A percentile compares a stretch with the other conserved stretches of the same genome.
These are phyloP conservation scores for Cutaneotrichosporon spelunceum DNA, from an alignment of 1,284 basidiomycete species.

Conservation along the genomic window DNA sequence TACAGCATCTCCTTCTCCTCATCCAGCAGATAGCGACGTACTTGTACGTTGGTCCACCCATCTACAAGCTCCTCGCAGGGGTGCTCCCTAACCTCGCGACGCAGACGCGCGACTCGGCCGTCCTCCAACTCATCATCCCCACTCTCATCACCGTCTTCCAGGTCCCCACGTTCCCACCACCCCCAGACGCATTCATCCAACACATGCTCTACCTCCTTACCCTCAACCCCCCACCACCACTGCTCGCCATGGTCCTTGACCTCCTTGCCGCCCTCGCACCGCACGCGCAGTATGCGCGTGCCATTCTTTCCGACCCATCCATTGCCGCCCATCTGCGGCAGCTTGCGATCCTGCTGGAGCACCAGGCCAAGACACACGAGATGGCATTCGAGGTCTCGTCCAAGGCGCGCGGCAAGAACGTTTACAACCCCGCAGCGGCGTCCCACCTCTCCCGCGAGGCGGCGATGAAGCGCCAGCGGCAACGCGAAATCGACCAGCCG, in stretches of 20 bases:
- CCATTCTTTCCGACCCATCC: slow-evolving; percentile 29
- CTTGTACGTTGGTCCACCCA: slow-evolving; percentile 17
- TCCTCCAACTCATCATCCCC: slow-evolving; percentile 36
- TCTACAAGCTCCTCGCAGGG: slow-evolving; percentile 22
- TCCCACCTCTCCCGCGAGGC: slow-evolving; percentile 29
- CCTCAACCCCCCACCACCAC: slow-evolving; percentile 26
- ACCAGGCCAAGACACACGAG: slow-evolving; percentile 21
- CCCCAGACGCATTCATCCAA: slow-evolving; percentile 30
- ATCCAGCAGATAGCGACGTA: slow-evolving; percentile 32
- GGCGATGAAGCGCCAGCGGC: slow-evolving; percentile 24
- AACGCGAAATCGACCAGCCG: slow-evolving; percentile 37
- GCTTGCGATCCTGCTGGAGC: slow-evolving; percentile 34
- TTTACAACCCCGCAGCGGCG: slow-evolving; percentile 40
- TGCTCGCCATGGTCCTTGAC: slow-evolving; percentile 43
- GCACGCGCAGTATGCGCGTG: slow-evolving; percentile 28
- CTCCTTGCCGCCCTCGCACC: slow-evolving; percentile 38
- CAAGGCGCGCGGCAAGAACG: slow-evolving; percentile 20
- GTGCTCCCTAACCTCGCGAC: slow-evolving; percentile 37
- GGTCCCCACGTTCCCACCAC: slow-evolving; percentile 28
- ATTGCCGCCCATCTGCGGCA: slow-evolving; percentile 37
- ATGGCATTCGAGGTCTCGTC: slow-evolving; percentile 25
- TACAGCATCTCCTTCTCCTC: slow-evolving; percentile 39
- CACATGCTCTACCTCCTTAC: slow-evolving; percentile 39
- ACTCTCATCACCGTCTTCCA: slow-evolving; percentile 33
- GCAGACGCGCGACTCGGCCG: slow-evolving; percentile 37